These are phyloP conservation scores for Wickerhamiella occidentalis DNA, from an alignment of 805 yeast species.

Conservation along the genomic window DNA sequence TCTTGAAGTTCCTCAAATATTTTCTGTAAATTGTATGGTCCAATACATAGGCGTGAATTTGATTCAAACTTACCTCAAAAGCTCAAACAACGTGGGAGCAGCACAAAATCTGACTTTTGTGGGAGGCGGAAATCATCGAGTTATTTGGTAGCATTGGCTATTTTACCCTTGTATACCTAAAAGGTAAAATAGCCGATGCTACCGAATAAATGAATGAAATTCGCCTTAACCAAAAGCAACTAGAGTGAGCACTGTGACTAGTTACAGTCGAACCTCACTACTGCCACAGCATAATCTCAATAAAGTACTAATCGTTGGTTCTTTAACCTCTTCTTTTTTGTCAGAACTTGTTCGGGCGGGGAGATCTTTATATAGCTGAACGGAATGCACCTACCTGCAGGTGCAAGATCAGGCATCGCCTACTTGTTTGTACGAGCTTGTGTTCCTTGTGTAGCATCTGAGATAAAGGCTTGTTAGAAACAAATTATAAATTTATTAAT, in stretches of 20 bases:
- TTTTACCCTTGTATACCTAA: background rate
- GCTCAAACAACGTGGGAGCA: background rate
- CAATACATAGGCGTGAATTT: background rate
- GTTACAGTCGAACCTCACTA: background rate
- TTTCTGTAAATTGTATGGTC: background rate
- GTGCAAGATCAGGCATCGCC: constrained; percentile 3
- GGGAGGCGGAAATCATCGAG: background rate
- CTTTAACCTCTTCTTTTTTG: background rate
- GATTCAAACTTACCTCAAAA: background rate
- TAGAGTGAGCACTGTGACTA: background rate
- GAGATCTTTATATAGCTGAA: background rate
- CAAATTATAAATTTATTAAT: background rate
- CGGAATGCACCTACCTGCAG: constrained; percentile 2
- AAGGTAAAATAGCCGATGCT: constrained; percentile 11
- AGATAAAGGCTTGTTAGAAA: background rate
- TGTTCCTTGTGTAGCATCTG: background rate
- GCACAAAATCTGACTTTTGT: background rate
- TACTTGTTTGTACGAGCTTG: constrained; percentile 1
- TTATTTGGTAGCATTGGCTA: constrained; percentile 1
- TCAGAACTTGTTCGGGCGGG: background rate
- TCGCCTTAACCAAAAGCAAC: background rate
- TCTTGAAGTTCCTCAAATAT: too few species aligned
- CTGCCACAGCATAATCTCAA: background rate
- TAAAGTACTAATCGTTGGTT: background rate
- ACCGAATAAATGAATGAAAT: background rate